Base-by-base conservation (phyloP, 345 rosid genomes). In the Heritiera littoralis region DNA sequence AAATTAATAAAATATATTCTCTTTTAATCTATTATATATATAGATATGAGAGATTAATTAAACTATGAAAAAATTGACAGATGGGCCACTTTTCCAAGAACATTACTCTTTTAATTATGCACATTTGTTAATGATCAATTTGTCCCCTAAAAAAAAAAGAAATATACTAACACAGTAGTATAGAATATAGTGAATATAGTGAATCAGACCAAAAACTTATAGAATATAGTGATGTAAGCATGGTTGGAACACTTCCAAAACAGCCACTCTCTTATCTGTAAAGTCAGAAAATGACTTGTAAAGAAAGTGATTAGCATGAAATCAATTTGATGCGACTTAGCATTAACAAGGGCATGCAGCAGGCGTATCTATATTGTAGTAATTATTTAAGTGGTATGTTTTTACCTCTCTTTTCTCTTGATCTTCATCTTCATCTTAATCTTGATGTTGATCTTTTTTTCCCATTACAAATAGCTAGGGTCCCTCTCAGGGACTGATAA, bases 221-320 rank as follows among this genome's bases (percentile, higher is more conserved):
- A 56, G 28, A 56, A 67, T 43, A 9, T 43, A 28, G 43, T 41
- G 30, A 64, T 48, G 60, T 20, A 49, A 35, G 38, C 38, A 35
- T 30, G 35, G 54, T 64, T 76, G 48, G 61, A 77, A 66, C 63
- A 66, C 75, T 56, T 78, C 55, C 63, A 78, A 68, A 68, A 58
- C 80, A 78, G 32, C 56, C 55, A 58, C 46, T n/a, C 46, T 35
- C 76, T 78, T 70, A 59, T 58, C 80, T 78, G 76, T 78, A 77
- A 78, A 78, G 76, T 78, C 76, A 78, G 55, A 70, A 30, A 78
- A 69, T 69, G 69, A 78, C 80, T 58, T 69, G 76, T 67, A 65
- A 76, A 64, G 49, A 48, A 76, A 66, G 80, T 54, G 64, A 65
- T 77, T 66, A 77, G 28, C 20, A 43, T 20, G 67, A 43, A 75